Evolutionary conservation across 2,329 filamentous ascomycete species (phyloP).

Genomic region (Fusarium burgessii): DNA sequence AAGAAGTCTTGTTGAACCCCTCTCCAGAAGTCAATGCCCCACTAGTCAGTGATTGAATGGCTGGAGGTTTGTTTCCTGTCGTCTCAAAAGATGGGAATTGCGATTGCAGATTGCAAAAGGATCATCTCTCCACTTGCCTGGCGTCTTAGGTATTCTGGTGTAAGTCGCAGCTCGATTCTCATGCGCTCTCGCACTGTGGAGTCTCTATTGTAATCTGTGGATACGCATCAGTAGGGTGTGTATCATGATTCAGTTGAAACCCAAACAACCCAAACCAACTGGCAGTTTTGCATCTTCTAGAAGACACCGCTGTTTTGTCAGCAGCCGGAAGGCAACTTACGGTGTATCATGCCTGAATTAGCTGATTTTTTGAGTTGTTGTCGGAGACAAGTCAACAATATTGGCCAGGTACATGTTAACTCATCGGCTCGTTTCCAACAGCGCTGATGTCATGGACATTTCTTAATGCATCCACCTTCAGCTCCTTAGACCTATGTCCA

Average conservation of each 20-base stretch:
- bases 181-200: conserved; percentile 37
- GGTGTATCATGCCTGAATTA: conserved; percentile 4
- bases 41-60: not conserved
- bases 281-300: conserved; percentile 13
- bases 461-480: conserved; percentile 20
- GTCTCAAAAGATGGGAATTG: conserved; percentile 21
- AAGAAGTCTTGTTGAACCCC: conserved; percentile 28
- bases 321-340: conserved; percentile 2
- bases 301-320: conserved; percentile 39
- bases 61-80: conserved; percentile 18
- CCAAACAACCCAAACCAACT: conserved; percentile 12
- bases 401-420: conserved; percentile 2
- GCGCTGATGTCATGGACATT: conserved; percentile 28
- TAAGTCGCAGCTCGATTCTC: conserved; percentile 5
- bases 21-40: conserved; percentile 11
- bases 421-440: conserved; percentile 8
- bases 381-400: conserved; percentile 2
- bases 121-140: conserved; percentile 15
- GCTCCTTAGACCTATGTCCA: conserved; percentile 21
- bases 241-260: conserved; percentile 37
- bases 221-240: conserved; percentile 22
- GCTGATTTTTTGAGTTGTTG: not conserved
- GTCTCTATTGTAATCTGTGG: conserved; percentile 29
- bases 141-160: not conserved
- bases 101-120: conserved; percentile 11